A percentile compares a stretch with the other conserved stretches of the same genome.
Evolutionary conservation across 352 stramenopile species (phyloP).

Genomic region (Phytophthora melonis): DNA sequence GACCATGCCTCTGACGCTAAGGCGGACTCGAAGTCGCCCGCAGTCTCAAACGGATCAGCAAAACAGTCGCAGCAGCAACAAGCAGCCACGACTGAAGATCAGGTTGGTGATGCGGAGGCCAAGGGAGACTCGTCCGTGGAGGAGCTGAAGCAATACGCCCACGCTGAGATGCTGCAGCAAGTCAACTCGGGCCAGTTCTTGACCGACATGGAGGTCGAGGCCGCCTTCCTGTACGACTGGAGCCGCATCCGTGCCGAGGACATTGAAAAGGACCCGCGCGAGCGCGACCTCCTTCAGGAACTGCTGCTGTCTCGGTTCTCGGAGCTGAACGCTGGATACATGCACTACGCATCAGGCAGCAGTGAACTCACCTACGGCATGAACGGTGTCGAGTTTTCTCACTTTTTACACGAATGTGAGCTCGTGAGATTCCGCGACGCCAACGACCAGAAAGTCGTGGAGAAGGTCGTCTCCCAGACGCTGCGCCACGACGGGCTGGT

Average conservation of each 20-base stretch:
- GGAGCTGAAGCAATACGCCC: constrained; percentile 73
- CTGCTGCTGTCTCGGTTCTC: constrained; percentile 65
- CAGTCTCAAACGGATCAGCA: background rate
- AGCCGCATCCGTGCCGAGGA: constrained; percentile 64
- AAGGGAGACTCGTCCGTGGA: constrained; percentile 47
- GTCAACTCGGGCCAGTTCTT: constrained; percentile 83
- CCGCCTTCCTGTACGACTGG: constrained; percentile 86
- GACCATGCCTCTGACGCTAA: constrained; percentile 14
- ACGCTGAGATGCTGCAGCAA: constrained; percentile 75
- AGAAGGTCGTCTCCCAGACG: constrained; percentile 37
- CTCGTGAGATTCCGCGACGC: constrained; percentile 50
- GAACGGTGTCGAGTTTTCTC: constrained; percentile 66
- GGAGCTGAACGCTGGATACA: constrained; percentile 66
- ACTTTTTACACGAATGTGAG: constrained; percentile 82
- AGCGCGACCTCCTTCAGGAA: constrained; percentile 62
- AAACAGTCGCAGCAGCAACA: constrained; percentile 22
- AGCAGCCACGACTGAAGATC: constrained; percentile 10
- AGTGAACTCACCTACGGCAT: constrained; percentile 75
- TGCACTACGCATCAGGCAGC: constrained; percentile 81
- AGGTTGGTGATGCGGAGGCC: constrained; percentile 23
- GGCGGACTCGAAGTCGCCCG: constrained; percentile 18
- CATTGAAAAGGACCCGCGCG: constrained; percentile 32
- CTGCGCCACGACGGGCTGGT: constrained; percentile 50
- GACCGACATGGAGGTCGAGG: constrained; percentile 82
- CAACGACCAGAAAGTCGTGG: constrained; percentile 57